Base-by-base conservation (phyloP, 257 asterid genomes). In the Misopates orontium region DNA sequence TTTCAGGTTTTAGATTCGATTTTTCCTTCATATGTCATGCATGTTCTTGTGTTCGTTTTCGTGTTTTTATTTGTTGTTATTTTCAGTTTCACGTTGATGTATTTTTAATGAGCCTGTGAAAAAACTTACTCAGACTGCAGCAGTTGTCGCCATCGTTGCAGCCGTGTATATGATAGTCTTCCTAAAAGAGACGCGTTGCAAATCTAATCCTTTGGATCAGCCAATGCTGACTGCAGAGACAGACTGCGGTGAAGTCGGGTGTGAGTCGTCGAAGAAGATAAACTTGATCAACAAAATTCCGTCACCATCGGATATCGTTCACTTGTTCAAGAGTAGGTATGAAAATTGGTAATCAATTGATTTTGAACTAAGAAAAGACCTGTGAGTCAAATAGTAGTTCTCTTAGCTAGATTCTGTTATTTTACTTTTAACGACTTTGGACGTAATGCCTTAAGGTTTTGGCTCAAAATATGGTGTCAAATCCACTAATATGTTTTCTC, bases 251-350 rank as follows among this genome's bases (percentile, higher is more conserved):
- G 22, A 58, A 14, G 63, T 9, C 21, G 40, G 41, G 5, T 3
- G n/a, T 15, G 71, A 18, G 21, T 21, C 73, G 42, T 36, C 68
- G 36, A 64, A 68, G 57, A 60, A 67, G 36, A 23, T 18, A 48
- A 39, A 53, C 10, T 24, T n/a, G 36, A 11, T 61, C 10, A 54
- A 16, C 15, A 66, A 20, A 21, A 62, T 66, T 68, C 72, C 80
- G 52, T 52, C 77, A 21, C 72, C 74, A 42, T 39, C n/a, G 55
- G 77, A 75, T 57, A 61, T 72, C 13, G n/a, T 80, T 73, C 39
- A 64, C 36, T 70, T 83, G 78, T 71, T 83, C 32, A 73, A 58
- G 55, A 75, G 67, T 44, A 79, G 83, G 88, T 77, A 71, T 14
- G 70, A 65, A 20, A 11, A 24, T 13, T 14, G 0, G 6, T 16